Evolutionary conservation across 2,329 filamentous ascomycete species (phyloP).

Genomic region (Alternaria hordeiaustralica): DNA sequence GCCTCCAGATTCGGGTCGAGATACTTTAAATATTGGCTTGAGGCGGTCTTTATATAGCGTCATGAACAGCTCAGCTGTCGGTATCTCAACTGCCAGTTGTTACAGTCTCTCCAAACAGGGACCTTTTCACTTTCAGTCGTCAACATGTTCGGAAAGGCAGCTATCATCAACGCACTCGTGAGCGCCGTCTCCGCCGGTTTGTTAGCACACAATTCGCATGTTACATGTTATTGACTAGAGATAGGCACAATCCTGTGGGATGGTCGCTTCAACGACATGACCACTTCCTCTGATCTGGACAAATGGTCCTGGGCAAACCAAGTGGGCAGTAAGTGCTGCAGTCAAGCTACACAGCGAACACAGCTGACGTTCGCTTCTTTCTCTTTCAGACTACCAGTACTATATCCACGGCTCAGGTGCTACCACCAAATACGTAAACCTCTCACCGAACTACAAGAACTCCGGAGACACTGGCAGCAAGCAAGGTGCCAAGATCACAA

Average conservation of each 20-base stretch:
- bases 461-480: constrained; percentile 66
- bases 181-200: constrained; percentile 43
- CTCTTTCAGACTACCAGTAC: constrained; percentile 51
- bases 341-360: too few relatives aligned
- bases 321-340: constrained; percentile 68
- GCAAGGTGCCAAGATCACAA: constrained; percentile 73
- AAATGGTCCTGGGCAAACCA: constrained; percentile 73
- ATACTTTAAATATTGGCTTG: neutral
- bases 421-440: constrained; percentile 66
- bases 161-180: constrained; percentile 37
- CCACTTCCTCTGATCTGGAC: constrained; percentile 61
- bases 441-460: constrained; percentile 68
- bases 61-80: neutral
- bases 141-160: constrained; percentile 42
- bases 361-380: neutral
- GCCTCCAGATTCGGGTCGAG: constrained; percentile 14
- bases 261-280: constrained; percentile 68
- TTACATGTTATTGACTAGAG: neutral
- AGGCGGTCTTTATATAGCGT: constrained; percentile 28
- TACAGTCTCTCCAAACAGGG: neutral
- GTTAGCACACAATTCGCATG: neutral
- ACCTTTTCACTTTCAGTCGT: neutral
- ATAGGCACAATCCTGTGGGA: constrained; percentile 66
- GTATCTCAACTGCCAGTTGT: neutral
- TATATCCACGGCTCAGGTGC: constrained; percentile 72